Evolutionary conservation across 1,284 basidiomycete species (phyloP).

Genomic region (Tylopilus sp.): DNA sequence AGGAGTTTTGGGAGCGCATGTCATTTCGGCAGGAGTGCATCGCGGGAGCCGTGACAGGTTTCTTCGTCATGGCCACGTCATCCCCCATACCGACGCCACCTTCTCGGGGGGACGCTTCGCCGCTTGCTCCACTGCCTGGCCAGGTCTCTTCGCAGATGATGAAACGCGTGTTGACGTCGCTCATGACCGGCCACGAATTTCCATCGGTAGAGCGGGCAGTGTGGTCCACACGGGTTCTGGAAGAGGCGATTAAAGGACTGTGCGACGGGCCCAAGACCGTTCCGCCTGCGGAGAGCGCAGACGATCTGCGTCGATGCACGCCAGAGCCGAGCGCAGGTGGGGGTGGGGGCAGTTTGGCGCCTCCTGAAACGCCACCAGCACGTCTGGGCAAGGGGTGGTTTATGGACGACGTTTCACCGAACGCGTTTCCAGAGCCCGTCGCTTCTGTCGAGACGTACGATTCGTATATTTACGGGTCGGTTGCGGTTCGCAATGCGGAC

Average conservation of each 20-base stretch:
- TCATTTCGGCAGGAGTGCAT: conserved; percentile 92
- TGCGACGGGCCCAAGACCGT: conserved; percentile 57
- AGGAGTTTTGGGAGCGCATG: conserved; percentile 95
- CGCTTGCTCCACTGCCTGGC: conserved; percentile 54
- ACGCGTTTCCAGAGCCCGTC: conserved; percentile 63
- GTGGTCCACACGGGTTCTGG: conserved; percentile 68
- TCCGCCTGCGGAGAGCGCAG: conserved; percentile 8
- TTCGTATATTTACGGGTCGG: conserved; percentile 55
- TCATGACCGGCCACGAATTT: conserved; percentile 79
- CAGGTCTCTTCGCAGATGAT: conserved; percentile 64
- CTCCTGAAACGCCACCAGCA: conserved; percentile 52
- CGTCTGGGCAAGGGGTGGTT: conserved; percentile 30
- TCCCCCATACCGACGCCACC: conserved; percentile 20
- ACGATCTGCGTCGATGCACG: conserved; percentile 34
- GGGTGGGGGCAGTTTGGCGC: conserved; percentile 27
- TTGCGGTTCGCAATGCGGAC: conserved; percentile 49
- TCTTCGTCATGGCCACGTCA: conserved; percentile 69
- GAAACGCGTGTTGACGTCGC: conserved; percentile 63
- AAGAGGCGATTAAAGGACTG: conserved; percentile 63
- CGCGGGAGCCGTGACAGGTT: conserved; percentile 81
- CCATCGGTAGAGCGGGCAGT: conserved; percentile 61
- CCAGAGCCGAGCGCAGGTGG: conserved; percentile 36
- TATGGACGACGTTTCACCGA: conserved; percentile 55
- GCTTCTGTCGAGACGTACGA: conserved; percentile 59
- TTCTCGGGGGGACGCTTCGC: conserved; percentile 35